A percentile compares a stretch with the other conserved stretches of the same genome.
Evolutionary conservation across 257 asterid genomes (phyloP).

Genomic region (Solanum chilense): DNA sequence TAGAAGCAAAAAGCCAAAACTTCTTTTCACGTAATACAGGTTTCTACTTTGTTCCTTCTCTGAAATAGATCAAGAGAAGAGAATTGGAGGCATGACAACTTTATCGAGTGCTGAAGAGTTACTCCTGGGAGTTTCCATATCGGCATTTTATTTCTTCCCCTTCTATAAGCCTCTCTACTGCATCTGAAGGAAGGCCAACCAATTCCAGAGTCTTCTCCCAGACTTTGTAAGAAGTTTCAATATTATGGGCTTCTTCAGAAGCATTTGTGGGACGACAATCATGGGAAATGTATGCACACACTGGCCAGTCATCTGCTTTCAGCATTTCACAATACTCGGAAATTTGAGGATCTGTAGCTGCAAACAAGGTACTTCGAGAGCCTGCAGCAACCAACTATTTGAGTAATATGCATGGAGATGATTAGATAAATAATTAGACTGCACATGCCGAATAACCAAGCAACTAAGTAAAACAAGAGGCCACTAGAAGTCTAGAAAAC

Average conservation of each 20-base stretch:
- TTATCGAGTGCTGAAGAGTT: not conserved
- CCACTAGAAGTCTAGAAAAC: not conserved
- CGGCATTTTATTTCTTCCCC: conserved; percentile 65
- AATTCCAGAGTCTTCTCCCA: conserved; percentile 93
- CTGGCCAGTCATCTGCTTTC: conserved; percentile 96
- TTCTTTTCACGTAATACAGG: not conserved
- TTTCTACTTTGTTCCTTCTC: not conserved
- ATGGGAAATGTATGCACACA: conserved; percentile 74
- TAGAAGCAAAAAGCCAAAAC: not conserved
- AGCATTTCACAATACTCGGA: conserved; percentile 71
- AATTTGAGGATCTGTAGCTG: conserved; percentile 91
- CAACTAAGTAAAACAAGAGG: not conserved
- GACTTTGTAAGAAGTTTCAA: conserved; percentile 53
- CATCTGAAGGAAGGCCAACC: conserved; percentile 77
- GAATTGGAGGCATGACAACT: not conserved
- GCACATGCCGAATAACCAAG: not conserved
- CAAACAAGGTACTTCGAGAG: conserved; percentile 86
- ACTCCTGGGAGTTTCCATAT: conserved; percentile 14
- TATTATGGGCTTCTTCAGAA: conserved; percentile 79
- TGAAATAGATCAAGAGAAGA: not conserved
- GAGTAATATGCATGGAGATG: not conserved
- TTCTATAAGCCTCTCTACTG: conserved; percentile 71
- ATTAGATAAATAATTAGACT: not conserved
- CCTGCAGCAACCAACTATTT: conserved; percentile 37
- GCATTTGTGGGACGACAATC: conserved; percentile 94